Evolutionary conservation across 495 filamentous ascomycete genomes (phyloP).

Genomic region (Trichoderma reesei): DNA sequence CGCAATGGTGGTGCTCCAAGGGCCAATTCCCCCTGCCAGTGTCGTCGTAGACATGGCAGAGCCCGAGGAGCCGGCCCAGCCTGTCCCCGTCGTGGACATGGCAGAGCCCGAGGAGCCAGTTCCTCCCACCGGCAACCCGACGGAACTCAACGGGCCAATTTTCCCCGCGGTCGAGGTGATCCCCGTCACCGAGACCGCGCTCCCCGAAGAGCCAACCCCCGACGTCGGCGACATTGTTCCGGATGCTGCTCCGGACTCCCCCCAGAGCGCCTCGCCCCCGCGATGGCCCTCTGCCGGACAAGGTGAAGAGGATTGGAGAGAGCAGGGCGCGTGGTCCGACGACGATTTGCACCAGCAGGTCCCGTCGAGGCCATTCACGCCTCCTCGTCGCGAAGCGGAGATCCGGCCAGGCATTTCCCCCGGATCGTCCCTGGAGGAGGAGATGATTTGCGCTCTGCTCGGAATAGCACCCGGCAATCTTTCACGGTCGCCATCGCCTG

Average conservation of each 20-base stretch:
- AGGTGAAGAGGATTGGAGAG: slow-evolving; percentile 1
- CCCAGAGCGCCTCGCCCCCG: background rate
- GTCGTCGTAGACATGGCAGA: background rate
- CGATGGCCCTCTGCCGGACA: background rate
- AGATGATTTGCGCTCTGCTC: background rate
- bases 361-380: background rate
- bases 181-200: too few species aligned
- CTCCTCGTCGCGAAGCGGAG: background rate
- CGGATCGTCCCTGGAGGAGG: background rate
- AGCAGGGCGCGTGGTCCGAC: background rate
- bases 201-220: background rate
- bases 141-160: background rate
- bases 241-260: background rate
- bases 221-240: slow-evolving; percentile 5
- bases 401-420: background rate
- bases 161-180: background rate
- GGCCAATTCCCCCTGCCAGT: background rate
- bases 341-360: background rate
- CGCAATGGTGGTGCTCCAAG: background rate
- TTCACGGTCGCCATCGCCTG: background rate
- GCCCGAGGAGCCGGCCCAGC: background rate
- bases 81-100: background rate
- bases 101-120: background rate
- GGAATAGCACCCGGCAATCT: background rate
- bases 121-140: background rate